Evolutionary conservation across 2,329 filamentous ascomycete species (phyloP).

Genomic region (Monilinia fructigena): DNA sequence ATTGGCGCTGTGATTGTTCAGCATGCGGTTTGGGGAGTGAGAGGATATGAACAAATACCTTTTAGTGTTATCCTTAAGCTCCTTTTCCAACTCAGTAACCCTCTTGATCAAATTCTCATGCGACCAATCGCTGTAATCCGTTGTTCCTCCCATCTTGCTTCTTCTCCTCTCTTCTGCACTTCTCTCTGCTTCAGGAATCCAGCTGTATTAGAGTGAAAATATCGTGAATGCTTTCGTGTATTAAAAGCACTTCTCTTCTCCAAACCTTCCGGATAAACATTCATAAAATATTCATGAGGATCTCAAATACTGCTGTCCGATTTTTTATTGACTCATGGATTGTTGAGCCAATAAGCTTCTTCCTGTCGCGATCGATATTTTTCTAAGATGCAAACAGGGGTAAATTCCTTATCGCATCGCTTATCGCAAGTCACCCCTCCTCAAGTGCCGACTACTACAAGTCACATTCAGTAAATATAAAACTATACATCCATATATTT

Average conservation of each 20-base stretch:
- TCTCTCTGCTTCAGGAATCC: conserved; percentile 20
- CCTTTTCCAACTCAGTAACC: conserved; percentile 65
- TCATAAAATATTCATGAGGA: conserved; percentile 6
- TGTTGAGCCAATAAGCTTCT: conserved; percentile 13
- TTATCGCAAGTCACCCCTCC: conserved; percentile 10
- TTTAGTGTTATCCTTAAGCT: conserved; percentile 54
- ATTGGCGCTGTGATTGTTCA: conserved; percentile 22
- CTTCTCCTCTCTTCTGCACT: conserved; percentile 19
- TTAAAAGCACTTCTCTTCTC: conserved; percentile 6
- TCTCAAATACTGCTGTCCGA: not conserved
- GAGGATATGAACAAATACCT: conserved; percentile 27
- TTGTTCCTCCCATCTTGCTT: conserved; percentile 30
- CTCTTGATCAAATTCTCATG: conserved; percentile 66
- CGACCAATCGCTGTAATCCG: conserved; percentile 65
- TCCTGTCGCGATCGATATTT: conserved; percentile 2
- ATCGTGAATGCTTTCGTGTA: not conserved
- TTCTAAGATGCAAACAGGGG: conserved; percentile 4
- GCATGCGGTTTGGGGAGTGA: not conserved
- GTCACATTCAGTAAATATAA: not conserved
- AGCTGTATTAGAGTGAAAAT: not conserved
- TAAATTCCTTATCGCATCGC: conserved; percentile 23
- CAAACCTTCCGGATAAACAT: conserved; percentile 8
- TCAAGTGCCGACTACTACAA: not conserved
- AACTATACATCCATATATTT: not conserved
- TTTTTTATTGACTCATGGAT: conserved; percentile 18